Evolutionary conservation across 2,329 filamentous ascomycete species (phyloP), one percentile per base, ranked within the genome.

Genomic region (Fusarium siculi): DNA sequence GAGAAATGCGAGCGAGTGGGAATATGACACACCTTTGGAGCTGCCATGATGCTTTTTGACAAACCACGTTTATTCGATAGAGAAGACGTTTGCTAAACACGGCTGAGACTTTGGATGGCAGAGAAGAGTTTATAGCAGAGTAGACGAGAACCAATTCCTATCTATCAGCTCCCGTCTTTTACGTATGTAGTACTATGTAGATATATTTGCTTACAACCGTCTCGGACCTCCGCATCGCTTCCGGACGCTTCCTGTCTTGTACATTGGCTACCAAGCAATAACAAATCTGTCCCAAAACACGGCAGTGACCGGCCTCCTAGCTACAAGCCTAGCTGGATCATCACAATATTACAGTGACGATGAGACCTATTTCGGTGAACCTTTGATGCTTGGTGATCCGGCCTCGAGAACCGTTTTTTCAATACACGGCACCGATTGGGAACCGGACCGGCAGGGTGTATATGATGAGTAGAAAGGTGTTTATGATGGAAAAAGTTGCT

Each of bases 401-500:
- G 71, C 57, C 53, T 64, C 36, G 58, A 54, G 53, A 43, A 16
- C 50, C 34, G 44, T 39, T 43, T 55, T 55, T 18, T 40, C 28
- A 25, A n/a, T 36, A 59, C 28, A 61, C 64, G 72, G 72, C 57
- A 71, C 62, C 54, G 63, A 61, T 47, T 69, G 30, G 43, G 57
- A 72, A 69, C 72, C 72, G 72, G 72, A 49, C 72, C 72, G 72
- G 72, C 19, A 49, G 54, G 68, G 68, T 40, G 68, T 69, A 54
- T 69, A 63, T 69, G 71, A 68, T 63, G 50, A 55, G 34, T 47
- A 21, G 39, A 43, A 52, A 44, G 72, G 68, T 36, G 67, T 74
- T 55, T 61, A 62, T 73, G 69, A 65, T 49, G 43, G 63, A 43
- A 39, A 54, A 25, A 21, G 9, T 32, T 54, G 50, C n/a, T 16